Evolutionary conservation across 306 rosid species (phyloP).

Genomic region (Vigna radiata): DNA sequence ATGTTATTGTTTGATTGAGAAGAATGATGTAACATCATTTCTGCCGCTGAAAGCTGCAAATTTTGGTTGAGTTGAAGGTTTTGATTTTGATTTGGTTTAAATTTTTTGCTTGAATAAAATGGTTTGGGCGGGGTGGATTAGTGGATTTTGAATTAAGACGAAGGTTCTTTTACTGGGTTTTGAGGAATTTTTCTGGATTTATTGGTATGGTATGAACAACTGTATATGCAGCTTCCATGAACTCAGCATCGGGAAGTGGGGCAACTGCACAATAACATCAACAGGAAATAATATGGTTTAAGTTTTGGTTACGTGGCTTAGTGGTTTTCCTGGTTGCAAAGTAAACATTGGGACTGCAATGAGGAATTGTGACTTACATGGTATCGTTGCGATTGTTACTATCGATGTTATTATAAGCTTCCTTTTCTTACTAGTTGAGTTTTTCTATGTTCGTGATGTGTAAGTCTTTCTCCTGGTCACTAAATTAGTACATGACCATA

Average conservation of each 20-base stretch:
- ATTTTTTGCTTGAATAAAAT: background rate
- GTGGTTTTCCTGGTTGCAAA: background rate
- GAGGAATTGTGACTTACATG: constrained; percentile 15
- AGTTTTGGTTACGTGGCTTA: constrained; percentile 9
- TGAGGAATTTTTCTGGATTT: background rate
- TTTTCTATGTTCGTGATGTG: constrained; percentile 1
- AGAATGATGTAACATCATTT: background rate
- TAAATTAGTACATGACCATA: constrained; percentile 7
- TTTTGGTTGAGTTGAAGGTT: background rate
- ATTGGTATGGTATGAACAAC: background rate
- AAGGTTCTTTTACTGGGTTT: constrained; percentile 22
- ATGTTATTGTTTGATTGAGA: constrained; percentile 4
- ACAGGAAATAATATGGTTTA: background rate
- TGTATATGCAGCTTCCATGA: background rate
- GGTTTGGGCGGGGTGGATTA: background rate
- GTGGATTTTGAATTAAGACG: background rate
- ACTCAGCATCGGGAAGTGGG: background rate
- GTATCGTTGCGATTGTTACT: background rate
- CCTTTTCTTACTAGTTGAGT: constrained; percentile 6
- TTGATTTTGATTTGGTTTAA: background rate
- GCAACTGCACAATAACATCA: background rate
- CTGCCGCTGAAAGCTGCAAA: constrained; percentile 10
- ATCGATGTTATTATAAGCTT: background rate
- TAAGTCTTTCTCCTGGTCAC: background rate
- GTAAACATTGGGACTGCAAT: constrained; percentile 14